Base-by-base conservation (phyloP, 306 rosid genomes). In the Heteromeles arbutifolia region DNA sequence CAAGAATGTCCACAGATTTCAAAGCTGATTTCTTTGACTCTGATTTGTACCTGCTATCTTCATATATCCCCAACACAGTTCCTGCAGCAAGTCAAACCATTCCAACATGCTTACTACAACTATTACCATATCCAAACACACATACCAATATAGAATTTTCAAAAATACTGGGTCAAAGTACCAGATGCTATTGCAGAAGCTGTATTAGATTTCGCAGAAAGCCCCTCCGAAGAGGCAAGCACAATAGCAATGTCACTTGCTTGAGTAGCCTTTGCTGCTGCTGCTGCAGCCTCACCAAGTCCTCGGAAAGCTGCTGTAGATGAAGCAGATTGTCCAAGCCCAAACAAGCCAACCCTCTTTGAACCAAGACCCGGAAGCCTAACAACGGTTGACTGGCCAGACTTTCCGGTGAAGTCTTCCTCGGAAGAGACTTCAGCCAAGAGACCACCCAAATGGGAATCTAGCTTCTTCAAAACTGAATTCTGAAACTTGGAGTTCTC, bases 331-430 rank as follows among this genome's bases (percentile, higher is more conserved):
- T 86, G 90, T 75, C 98, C 98, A 66, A 96, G 97, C 61, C 99
- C 98, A 79, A 96, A 88, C 86, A 96, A 85, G 39, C 97, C 87
- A 71, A 96, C 84, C 86, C 99, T 90, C 87, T 92, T 96, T 1
- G 86, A 85, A 26, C 93, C 92, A 53, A 90, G 92, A 63, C 99
- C 98, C 0, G 91, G 73, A 57, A 87, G 85, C 82, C 98, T 90
- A 74, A 90, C 86, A 80, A 96, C 80, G 0, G 87, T 89, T 4
- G 96, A 89, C 72, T 96, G 99, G 68, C 98, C 99, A 69, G 62
- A 78, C 85, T 92, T 96, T 29, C 97, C 99, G 3, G 90, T 86
- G 79, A 92, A 96, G 81, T 92, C 99, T 88, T 96, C 99, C 85
- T 96, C 99, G 4, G 87, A 80, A 76, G 99, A 96, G 8, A 82